phyloP scores from a whole-genome alignment of 2,329 filamentous ascomycete species.

The Penicillium frequentans region DNA sequence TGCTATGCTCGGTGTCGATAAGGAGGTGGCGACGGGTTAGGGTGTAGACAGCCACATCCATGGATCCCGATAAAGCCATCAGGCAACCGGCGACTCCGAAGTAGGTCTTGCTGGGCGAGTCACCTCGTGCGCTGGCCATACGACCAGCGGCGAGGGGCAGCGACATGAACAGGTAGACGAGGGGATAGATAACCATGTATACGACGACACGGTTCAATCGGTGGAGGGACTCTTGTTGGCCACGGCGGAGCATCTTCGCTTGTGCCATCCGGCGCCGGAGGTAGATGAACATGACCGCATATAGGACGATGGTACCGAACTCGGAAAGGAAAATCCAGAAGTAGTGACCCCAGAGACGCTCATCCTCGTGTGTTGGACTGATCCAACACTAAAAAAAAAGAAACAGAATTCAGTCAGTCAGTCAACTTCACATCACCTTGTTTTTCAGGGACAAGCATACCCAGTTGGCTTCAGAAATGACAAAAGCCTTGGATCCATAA shows the following conservation, averaged over 20 bases:
- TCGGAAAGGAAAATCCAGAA: constrained; percentile 56
- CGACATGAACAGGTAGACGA: constrained; percentile 60
- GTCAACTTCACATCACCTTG: background rate
- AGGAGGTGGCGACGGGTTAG: constrained; percentile 57
- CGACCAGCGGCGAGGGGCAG: constrained; percentile 58
- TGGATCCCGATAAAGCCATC: constrained; percentile 58
- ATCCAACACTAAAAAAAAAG: constrained; percentile 50
- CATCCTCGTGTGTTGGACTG: constrained; percentile 41
- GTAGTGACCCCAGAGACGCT: constrained; percentile 54
- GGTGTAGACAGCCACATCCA: constrained; percentile 60
- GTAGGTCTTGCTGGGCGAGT: constrained; percentile 40
- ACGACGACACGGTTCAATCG: constrained; percentile 42
- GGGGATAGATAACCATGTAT: constrained; percentile 48
- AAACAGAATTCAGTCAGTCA: background rate
- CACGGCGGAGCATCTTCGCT: constrained; percentile 31
- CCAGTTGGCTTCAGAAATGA: constrained; percentile 52
- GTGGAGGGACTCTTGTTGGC: constrained; percentile 34
- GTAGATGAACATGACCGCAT: constrained; percentile 50
- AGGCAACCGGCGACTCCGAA: constrained; percentile 54
- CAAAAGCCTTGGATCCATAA: constrained; percentile 43
- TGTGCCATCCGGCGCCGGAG: constrained; percentile 46
- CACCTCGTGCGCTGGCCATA: constrained; percentile 38
- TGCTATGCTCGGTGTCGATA: constrained; percentile 46
- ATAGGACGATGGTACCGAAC: constrained; percentile 52
- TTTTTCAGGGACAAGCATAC: constrained; percentile 24